phyloP scores from a whole-genome alignment of 164 flowering plant species.

The Amborella trichopoda region DNA sequence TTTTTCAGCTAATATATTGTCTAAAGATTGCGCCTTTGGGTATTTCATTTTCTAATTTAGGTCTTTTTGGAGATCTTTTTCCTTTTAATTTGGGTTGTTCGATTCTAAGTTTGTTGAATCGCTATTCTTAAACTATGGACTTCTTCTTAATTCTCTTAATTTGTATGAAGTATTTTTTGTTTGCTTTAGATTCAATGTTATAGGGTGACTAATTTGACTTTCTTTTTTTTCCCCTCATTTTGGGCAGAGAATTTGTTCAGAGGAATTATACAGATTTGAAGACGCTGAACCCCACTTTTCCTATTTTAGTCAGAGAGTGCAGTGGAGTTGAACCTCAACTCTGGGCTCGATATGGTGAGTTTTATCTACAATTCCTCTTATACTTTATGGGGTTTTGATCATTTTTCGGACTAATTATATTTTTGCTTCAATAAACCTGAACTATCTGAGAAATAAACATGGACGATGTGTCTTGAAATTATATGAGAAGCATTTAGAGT shows the following conservation, averaged over 20 bases:
- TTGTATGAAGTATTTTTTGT: neutral
- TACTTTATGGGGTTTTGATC: too few species aligned
- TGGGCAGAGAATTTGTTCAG: constrained; percentile 52
- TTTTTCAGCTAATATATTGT: too few species aligned
- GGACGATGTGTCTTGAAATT: too few species aligned
- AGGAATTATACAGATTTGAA: constrained; percentile 79
- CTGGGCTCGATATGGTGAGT: constrained; percentile 80
- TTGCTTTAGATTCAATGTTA: neutral
- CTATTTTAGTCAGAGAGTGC: constrained; percentile 80
- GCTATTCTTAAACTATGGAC: neutral
- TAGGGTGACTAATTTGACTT: neutral
- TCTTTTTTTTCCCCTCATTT: neutral
- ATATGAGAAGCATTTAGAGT: too few species aligned
- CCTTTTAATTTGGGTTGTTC: neutral
- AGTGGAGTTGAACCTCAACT: constrained; percentile 60
- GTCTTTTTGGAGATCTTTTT: neutral
- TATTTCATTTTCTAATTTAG: neutral
- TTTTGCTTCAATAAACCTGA: too few species aligned
- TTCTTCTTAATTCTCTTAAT: neutral
- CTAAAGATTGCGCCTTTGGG: too few species aligned
- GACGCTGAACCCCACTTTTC: constrained; percentile 69
- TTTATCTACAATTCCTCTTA: neutral
- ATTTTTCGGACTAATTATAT: too few species aligned
- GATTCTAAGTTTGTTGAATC: neutral
- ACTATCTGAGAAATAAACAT: too few species aligned